phyloP scores from a whole-genome alignment of 257 asterid genomes.

The Nemophila menziesii region DNA sequence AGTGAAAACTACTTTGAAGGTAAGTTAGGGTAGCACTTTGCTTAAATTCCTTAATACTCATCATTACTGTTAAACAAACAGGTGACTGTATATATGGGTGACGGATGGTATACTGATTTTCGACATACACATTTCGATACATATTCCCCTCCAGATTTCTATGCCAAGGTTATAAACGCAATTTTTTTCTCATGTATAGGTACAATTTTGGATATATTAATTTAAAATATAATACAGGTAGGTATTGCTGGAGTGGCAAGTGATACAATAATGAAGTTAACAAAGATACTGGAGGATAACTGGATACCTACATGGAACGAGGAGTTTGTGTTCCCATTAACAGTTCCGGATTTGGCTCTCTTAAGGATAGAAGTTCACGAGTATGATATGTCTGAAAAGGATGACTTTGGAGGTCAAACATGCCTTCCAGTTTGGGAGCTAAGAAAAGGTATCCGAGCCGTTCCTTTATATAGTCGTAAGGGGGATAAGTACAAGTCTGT shows the following conservation, averaged over 20 bases:
- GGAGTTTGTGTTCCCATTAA: slow-evolving; percentile 59
- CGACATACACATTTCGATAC: slow-evolving; percentile 59
- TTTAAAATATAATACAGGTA: too few relatives aligned
- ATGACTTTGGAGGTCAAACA: slow-evolving; percentile 78
- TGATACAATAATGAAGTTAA: slow-evolving; percentile 58
- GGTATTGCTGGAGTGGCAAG: slow-evolving; percentile 80
- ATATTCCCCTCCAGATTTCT: slow-evolving; percentile 91
- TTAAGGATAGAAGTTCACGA: slow-evolving; percentile 77
- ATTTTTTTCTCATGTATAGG: too few relatives aligned
- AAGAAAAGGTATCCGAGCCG: slow-evolving; percentile 68
- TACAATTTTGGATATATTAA: too few relatives aligned
- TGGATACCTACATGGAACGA: slow-evolving; percentile 86
- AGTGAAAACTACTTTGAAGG: slow-evolving; percentile 68
- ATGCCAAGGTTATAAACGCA: slow-evolving; percentile 76
- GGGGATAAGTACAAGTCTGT: slow-evolving; percentile 47
- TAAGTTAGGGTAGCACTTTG: slow-evolving; percentile 13
- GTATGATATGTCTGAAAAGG: slow-evolving; percentile 73
- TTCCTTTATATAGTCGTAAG: slow-evolving; percentile 44
- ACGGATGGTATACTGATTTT: slow-evolving; percentile 85
- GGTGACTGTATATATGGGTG: slow-evolving; percentile 90
- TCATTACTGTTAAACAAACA: slow-evolving; percentile 22
- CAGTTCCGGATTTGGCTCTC: slow-evolving; percentile 72
- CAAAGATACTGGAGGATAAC: slow-evolving; percentile 54
- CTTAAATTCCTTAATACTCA: background rate
- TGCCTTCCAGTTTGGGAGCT: slow-evolving; percentile 67